Conservation (phyloP, 148 eudicot species). For the Rheum nobile region DNA sequence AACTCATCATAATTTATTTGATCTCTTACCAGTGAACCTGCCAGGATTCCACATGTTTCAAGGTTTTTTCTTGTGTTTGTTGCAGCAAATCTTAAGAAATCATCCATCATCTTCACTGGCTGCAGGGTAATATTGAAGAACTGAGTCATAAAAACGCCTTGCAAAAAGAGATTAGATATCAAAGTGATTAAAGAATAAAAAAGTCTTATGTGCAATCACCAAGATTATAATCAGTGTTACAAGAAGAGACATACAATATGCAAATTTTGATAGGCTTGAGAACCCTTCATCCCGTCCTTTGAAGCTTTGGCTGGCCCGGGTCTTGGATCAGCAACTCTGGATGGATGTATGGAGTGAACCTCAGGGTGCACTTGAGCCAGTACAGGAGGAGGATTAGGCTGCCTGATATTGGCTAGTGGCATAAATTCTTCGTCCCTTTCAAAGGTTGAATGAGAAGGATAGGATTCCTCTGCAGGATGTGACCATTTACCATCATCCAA, state of each 20-base stretch:
- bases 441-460: conserved; percentile 15
- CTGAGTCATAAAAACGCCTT: conserved; percentile 4
- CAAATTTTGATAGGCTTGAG: conserved; percentile 70
- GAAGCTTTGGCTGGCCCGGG: conserved; percentile 70
- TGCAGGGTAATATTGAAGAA: conserved; percentile 23
- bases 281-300: conserved; percentile 38
- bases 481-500: conserved; percentile 92
- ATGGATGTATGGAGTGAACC: conserved; percentile 55
- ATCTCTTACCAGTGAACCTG: conserved; percentile 76
- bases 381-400: conserved; percentile 95
- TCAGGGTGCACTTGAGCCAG: conserved; percentile 78
- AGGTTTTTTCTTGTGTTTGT: conserved; percentile 70
- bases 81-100: conserved; percentile 81
- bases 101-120: conserved; percentile 92
- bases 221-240: background rate
- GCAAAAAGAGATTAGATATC: background rate
- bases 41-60: conserved; percentile 95
- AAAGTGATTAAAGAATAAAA: background rate
- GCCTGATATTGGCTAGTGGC: conserved; percentile 50
- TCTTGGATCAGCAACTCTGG: conserved; percentile 95
- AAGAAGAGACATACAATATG: conserved; percentile 60
- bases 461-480: conserved; percentile 30
- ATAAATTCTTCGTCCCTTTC: conserved; percentile 14
- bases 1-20: background rate
- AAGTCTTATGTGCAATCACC: background rate